Percentiles rank a stretch among this genome's conserved stretches.
Conservation (phyloP, 1,139 yeast genomes). For the Blastobotrys illinoisensis region DNA sequence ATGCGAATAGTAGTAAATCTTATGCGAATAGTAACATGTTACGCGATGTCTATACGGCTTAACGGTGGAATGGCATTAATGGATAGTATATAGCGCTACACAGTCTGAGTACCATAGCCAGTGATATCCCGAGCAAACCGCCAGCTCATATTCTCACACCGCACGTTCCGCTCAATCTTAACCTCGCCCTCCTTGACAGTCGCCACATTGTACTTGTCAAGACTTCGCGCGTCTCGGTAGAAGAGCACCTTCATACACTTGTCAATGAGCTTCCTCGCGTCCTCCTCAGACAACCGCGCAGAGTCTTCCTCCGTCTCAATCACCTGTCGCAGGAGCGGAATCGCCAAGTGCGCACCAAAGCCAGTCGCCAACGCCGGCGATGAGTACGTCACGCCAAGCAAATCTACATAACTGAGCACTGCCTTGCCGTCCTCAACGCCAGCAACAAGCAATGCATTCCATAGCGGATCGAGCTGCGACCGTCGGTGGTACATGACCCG, state of each 20-base stretch:
- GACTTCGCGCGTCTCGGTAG: constrained; percentile 93
- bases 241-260: constrained; percentile 92
- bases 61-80: too few species aligned
- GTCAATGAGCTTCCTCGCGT: constrained; percentile 68
- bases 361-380: constrained; percentile 94
- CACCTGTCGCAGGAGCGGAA: constrained; percentile 82
- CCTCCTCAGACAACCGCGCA: constrained; percentile 57
- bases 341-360: constrained; percentile 90
- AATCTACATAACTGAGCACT: constrained; percentile 79
- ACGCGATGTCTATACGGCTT: too few species aligned
- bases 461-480: constrained; percentile 88
- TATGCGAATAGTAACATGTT: too few species aligned
- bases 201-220: constrained; percentile 79
- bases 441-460: constrained; percentile 92
- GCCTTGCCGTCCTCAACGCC: constrained; percentile 65
- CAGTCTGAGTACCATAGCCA: constrained; percentile 76
- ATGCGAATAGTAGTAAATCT: too few species aligned
- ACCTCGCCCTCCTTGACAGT: constrained; percentile 59
- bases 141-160: constrained; percentile 81
- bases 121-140: constrained; percentile 79
- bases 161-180: constrained; percentile 58
- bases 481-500: constrained; percentile 83
- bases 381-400: constrained; percentile 85
- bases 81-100: constrained; percentile 12
- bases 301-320: constrained; percentile 77